A percentile compares a stretch with the other conserved stretches of the same genome.
Evolutionary conservation across 2,329 filamentous ascomycete species (phyloP).

Genomic region (Curvularia sp.): DNA sequence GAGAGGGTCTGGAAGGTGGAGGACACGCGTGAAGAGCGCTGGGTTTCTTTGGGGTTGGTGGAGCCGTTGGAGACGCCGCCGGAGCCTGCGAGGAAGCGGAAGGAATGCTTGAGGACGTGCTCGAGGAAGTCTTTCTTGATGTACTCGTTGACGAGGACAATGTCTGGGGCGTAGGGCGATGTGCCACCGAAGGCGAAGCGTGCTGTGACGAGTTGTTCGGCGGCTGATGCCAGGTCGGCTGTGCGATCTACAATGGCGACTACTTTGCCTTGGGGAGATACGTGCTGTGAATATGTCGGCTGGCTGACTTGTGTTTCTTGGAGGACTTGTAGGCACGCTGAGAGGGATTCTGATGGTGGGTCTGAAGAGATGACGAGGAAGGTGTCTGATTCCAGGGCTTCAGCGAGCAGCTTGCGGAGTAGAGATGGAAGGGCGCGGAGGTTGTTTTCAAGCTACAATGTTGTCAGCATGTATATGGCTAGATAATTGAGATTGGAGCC

Average conservation of each 20-base stretch:
- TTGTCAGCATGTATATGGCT: not conserved
- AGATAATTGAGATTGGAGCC: slow-evolving; percentile 8
- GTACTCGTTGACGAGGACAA: slow-evolving; percentile 71
- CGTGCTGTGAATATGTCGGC: slow-evolving; percentile 41
- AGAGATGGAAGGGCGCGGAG: slow-evolving; percentile 47
- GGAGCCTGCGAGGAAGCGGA: slow-evolving; percentile 35
- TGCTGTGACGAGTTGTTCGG: slow-evolving; percentile 60
- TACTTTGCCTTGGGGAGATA: slow-evolving; percentile 47
- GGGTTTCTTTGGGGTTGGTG: slow-evolving; percentile 8
- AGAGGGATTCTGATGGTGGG: slow-evolving; percentile 37
- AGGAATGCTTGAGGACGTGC: slow-evolving; percentile 53
- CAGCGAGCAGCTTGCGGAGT: slow-evolving; percentile 49
- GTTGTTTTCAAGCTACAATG: slow-evolving; percentile 50
- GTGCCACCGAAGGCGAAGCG: slow-evolving; percentile 63
- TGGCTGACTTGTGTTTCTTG: slow-evolving; percentile 34
- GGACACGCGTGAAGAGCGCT: slow-evolving; percentile 13
- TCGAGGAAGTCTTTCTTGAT: slow-evolving; percentile 62
- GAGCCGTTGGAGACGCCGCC: slow-evolving; percentile 20
- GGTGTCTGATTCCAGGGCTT: slow-evolving; percentile 57
- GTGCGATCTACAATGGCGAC: slow-evolving; percentile 68
- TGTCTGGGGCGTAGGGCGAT: slow-evolving; percentile 67
- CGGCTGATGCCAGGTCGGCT: slow-evolving; percentile 62
- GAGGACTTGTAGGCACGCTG: slow-evolving; percentile 40
- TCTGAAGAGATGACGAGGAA: slow-evolving; percentile 53
- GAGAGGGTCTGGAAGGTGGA: slow-evolving; percentile 19